Conservation (phyloP, 371 early-diverging fungal genomes). For the Apophysomyces elegans region DNA sequence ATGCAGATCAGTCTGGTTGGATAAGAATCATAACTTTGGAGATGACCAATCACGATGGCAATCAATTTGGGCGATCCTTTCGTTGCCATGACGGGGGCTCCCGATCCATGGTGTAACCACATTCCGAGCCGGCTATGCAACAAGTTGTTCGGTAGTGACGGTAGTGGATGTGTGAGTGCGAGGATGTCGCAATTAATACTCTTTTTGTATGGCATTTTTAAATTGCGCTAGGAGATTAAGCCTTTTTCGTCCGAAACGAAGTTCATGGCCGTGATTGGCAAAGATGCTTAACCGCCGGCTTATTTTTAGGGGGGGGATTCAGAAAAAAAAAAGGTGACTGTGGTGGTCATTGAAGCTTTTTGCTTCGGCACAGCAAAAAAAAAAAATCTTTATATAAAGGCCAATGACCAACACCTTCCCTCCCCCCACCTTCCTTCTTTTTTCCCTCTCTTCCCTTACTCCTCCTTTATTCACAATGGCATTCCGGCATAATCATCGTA, state of each 20-base stretch:
- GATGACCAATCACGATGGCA: not conserved
- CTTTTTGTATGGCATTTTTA: not conserved
- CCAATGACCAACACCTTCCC: constrained; percentile 5
- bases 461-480: constrained; percentile 1
- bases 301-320: constrained; percentile 2
- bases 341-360: constrained; percentile 5
- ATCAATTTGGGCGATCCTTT: not conserved
- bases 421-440: constrained; percentile 1
- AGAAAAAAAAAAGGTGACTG: constrained; percentile 2
- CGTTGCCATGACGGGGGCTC: not conserved
- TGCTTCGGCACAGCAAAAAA: constrained; percentile 12
- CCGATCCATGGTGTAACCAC: constrained; percentile 8
- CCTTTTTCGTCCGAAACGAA: constrained; percentile 12
- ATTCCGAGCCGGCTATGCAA: not conserved
- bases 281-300: constrained; percentile 5
- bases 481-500: not conserved
- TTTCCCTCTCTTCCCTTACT: not conserved
- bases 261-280: constrained; percentile 10
- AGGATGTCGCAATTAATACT: not conserved
- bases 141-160: too few relatives aligned
- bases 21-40: not conserved
- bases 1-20: not conserved
- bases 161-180: too few relatives aligned
- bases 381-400: constrained; percentile 11
- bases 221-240: constrained; percentile 10